Conservation (phyloP, 2,329 filamentous ascomycete species). For the Dactylellina sp. region DNA sequence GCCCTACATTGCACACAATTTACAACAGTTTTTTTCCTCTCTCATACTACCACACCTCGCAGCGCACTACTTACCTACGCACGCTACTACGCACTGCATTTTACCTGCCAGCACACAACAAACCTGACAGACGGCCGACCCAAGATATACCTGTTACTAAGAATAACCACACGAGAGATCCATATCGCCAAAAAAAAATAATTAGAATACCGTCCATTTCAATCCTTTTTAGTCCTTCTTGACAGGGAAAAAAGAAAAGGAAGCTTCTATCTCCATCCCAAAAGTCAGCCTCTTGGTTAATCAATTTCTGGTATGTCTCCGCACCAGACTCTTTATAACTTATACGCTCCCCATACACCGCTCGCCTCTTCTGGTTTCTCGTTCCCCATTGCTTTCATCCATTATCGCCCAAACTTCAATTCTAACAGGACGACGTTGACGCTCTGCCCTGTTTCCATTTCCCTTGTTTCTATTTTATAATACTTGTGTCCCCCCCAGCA, state of each 20-base stretch:
- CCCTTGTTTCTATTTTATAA: slow-evolving; percentile 52
- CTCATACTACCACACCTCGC: slow-evolving; percentile 18
- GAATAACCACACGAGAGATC: slow-evolving; percentile 54
- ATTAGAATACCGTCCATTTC: slow-evolving; percentile 24
- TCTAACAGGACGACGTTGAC: slow-evolving; percentile 58
- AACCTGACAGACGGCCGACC: slow-evolving; percentile 46
- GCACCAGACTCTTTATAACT: slow-evolving; percentile 36
- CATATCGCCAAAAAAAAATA: slow-evolving; percentile 51
- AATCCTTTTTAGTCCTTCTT: slow-evolving; percentile 31
- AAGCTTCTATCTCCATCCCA: slow-evolving; percentile 44
- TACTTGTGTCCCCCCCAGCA: slow-evolving; percentile 34
- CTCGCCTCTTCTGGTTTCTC: slow-evolving; percentile 37
- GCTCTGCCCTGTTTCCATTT: slow-evolving; percentile 55
- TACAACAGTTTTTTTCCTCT: slow-evolving; percentile 23
- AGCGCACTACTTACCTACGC: slow-evolving; percentile 8
- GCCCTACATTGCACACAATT: slow-evolving; percentile 29
- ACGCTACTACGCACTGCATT: slow-evolving; percentile 3
- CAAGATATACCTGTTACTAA: slow-evolving; percentile 54
- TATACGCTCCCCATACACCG: slow-evolving; percentile 50
- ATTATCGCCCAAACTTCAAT: slow-evolving; percentile 49
- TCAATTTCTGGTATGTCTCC: slow-evolving; percentile 50
- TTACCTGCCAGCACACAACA: slow-evolving; percentile 40
- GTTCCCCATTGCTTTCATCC: slow-evolving; percentile 30
- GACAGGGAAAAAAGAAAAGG: slow-evolving; percentile 48
- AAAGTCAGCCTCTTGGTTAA: slow-evolving; percentile 52